Base-by-base conservation (phyloP, 1,284 basidiomycete species). In the Trichosporon inkin region DNA sequence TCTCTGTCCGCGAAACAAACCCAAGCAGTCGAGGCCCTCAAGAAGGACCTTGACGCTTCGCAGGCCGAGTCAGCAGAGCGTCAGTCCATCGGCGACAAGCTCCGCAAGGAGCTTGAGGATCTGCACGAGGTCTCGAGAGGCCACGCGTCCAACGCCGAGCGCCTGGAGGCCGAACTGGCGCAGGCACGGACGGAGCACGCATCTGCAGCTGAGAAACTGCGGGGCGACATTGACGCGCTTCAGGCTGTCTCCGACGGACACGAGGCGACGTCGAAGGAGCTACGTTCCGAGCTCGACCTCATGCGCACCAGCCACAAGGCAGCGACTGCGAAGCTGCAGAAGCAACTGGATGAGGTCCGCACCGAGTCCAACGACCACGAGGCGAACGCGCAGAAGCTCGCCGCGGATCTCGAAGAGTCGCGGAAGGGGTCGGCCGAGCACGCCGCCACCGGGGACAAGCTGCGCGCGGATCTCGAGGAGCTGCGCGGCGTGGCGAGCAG, bases 391-490 rank as follows among this genome's bases (percentile, higher is more conserved):
- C 34, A 36, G 13, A 11, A 34, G 24, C 32, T 53, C 14, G 28
- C 20, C 20, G 6, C 22, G 2, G 56, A 57, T 14, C 37, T 57
- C 2, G 56, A 57, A 44, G 36, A 3, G 44, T 16, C 44, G 36
- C 6, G 17, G 22, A 38, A 36, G 28, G 37, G 35, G 38, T 17
- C 20, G 8, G 19, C 34, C 3, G 61, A 56, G 14, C 56, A 55
- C 5, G 56, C 58, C 37, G 32, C 47, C 19, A 28, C 53, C 2
- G 40, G 10, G 3, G 37, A 49, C 14, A 51, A 61, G 37, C 57
- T 64, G 22, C 17, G 32, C 6, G 8, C 55, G 19, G 60, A 62
- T 10, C 55, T 64, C 17, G 55, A 44, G 22, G 60, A 39, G 0
- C 35, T 44, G 17, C 53, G 39, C 10, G 41, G 53, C 36, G 53